These are phyloP conservation scores for Vaccinium myrtillus DNA, from an alignment of 148 eudicot genomes.

Conservation along the genomic window DNA sequence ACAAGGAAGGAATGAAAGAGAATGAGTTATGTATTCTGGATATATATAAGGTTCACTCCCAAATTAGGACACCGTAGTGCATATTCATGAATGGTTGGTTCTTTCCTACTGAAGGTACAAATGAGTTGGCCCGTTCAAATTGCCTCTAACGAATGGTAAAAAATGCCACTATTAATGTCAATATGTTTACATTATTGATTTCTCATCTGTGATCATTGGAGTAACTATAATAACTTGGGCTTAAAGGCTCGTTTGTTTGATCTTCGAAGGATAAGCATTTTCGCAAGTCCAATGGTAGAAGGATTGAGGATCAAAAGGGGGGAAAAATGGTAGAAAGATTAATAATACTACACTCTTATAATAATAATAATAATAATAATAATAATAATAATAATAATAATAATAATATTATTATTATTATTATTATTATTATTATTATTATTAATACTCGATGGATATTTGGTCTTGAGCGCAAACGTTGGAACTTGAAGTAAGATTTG, in stretches of 20 bases:
- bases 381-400: too few relatives aligned
- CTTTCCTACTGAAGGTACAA: not conserved
- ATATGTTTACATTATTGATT: not conserved
- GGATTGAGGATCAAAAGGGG: too few relatives aligned
- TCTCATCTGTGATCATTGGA: not conserved
- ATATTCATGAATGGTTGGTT: not conserved
- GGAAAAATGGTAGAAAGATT: too few relatives aligned
- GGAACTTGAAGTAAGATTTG: too few relatives aligned
- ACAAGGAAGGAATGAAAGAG: not conserved
- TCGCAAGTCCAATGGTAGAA: not conserved
- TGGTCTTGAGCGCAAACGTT: too few relatives aligned
- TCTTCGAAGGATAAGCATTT: not conserved
- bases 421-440: too few relatives aligned
- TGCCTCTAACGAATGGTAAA: not conserved
- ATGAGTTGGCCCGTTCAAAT: not conserved
- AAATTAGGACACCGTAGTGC: not conserved
- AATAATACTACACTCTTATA: too few relatives aligned
- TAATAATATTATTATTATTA: too few relatives aligned
- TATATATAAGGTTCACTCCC: not conserved
- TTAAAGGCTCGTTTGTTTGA: not conserved
- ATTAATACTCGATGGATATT: too few relatives aligned
- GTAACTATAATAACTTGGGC: not conserved
- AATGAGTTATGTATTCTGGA: not conserved
- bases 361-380: too few relatives aligned
- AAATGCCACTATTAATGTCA: not conserved